Conservation (phyloP, 106 monocot genomes). For the Dendrobium chrysotoxum region DNA sequence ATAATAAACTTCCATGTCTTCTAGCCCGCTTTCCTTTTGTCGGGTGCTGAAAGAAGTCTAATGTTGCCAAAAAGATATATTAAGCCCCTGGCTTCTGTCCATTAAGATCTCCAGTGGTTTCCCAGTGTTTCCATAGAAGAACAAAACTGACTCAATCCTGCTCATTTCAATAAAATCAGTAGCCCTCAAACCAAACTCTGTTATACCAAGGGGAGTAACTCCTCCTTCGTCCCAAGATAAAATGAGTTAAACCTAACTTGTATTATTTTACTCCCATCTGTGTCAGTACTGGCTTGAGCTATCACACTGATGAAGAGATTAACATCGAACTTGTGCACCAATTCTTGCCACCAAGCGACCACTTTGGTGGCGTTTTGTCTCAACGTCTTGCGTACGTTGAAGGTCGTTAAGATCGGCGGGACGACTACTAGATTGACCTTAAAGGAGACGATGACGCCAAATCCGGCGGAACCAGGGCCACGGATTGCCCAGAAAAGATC, state of each 20-base stretch:
- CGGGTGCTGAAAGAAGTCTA: slow-evolving; percentile 23
- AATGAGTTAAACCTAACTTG: background rate
- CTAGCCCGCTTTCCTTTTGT: background rate
- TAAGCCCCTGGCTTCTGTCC: background rate
- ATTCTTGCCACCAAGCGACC: slow-evolving; percentile 14
- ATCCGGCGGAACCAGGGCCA: slow-evolving; percentile 44
- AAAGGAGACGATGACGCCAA: slow-evolving; percentile 36
- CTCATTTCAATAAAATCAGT: slow-evolving; percentile 22
- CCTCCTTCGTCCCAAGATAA: slow-evolving; percentile 3
- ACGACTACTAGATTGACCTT: slow-evolving; percentile 34
- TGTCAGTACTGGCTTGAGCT: background rate
- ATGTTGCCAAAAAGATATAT: slow-evolving; percentile 26
- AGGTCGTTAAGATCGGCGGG: slow-evolving; percentile 32
- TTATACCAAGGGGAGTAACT: slow-evolving; percentile 7
- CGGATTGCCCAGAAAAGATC: slow-evolving; percentile 65
- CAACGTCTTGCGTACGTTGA: slow-evolving; percentile 12
- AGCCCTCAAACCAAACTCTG: slow-evolving; percentile 7
- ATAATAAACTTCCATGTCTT: slow-evolving; percentile 25
- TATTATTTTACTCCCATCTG: background rate
- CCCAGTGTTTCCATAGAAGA: background rate
- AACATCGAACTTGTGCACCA: slow-evolving; percentile 5
- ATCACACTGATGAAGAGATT: slow-evolving; percentile 6
- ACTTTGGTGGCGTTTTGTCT: slow-evolving; percentile 7
- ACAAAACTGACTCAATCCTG: slow-evolving; percentile 23
- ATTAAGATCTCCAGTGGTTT: background rate